A percentile compares a stretch with the other conserved stretches of the same genome.
Conservation (phyloP, 139 green algal species). For the Coelastrella sp. region DNA sequence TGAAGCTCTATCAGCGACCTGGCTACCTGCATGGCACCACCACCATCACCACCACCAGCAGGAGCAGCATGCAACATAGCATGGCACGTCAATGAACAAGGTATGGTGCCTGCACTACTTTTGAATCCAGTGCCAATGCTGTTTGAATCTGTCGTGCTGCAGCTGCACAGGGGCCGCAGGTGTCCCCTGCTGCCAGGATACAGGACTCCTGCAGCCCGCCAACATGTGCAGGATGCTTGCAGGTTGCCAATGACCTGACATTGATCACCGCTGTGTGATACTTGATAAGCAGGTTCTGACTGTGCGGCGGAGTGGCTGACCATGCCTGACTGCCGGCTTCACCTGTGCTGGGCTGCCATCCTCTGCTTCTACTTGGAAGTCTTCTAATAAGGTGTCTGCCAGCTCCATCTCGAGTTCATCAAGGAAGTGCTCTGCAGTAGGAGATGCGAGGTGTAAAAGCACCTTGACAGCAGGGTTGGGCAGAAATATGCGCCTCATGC, state of each 20-base stretch:
- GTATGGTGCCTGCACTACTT: too few species aligned
- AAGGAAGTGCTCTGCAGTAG: slow-evolving; percentile 73
- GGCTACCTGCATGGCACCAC: slow-evolving; percentile 58
- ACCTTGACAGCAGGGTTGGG: too few species aligned
- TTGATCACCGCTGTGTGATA: background rate
- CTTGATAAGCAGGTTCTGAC: background rate
- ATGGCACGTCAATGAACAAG: background rate
- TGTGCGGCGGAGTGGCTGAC: background rate
- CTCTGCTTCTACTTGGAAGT: slow-evolving; percentile 84
- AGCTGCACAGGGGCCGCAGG: background rate
- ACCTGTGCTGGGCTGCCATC: slow-evolving; percentile 78
- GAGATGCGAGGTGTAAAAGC: background rate
- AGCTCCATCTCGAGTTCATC: slow-evolving; percentile 84
- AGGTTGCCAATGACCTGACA: background rate
- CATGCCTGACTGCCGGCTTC: background rate
- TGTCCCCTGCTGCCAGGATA: too few species aligned
- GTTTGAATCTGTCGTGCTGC: background rate
- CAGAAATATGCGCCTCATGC: too few species aligned
- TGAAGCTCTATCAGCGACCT: slow-evolving; percentile 67
- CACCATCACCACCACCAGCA: background rate
- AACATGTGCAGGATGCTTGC: background rate
- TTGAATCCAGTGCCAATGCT: background rate
- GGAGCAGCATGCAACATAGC: background rate
- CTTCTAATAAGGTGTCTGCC: slow-evolving; percentile 68
- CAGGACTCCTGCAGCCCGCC: too few species aligned